A percentile compares a stretch with the other conserved stretches of the same genome.
Conservation (phyloP, 164 flowering plant genomes). For the Umbellularia californica region DNA sequence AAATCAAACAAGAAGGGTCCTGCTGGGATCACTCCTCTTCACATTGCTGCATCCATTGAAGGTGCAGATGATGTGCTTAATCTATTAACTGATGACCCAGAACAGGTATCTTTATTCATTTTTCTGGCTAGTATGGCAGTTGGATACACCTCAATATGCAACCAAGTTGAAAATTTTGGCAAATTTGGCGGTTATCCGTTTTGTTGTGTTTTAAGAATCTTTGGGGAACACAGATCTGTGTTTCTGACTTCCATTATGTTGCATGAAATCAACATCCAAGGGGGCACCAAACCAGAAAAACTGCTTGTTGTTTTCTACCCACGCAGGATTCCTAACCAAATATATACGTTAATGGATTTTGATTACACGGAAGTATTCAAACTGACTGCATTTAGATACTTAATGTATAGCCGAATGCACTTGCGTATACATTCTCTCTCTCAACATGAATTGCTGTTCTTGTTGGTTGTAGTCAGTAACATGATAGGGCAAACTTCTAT, state of each 20-base stretch:
- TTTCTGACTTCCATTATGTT: no score
- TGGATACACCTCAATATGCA: background rate
- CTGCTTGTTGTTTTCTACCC: no score
- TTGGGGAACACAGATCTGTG: background rate
- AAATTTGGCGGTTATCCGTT: background rate
- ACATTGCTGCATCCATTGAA: conserved; percentile 53
- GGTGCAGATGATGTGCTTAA: conserved; percentile 54
- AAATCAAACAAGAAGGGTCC: conserved; percentile 58
- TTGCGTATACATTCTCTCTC: background rate
- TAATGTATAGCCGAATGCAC: background rate
- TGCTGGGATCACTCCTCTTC: conserved; percentile 78
- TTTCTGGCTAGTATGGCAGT: background rate
- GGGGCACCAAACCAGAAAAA: no score
- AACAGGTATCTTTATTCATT: conserved; percentile 32
- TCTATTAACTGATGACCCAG: conserved; percentile 69
- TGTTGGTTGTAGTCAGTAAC: background rate
- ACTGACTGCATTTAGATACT: background rate
- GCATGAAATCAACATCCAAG: no score
- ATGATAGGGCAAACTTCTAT: background rate
- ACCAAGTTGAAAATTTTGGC: background rate
- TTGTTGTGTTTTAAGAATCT: background rate
- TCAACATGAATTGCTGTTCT: background rate
- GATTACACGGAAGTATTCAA: no score
- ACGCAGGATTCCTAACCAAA: no score
- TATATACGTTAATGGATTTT: no score